Conservation (phyloP, 768 basidiomycete species). For the Russula virescens region DNA sequence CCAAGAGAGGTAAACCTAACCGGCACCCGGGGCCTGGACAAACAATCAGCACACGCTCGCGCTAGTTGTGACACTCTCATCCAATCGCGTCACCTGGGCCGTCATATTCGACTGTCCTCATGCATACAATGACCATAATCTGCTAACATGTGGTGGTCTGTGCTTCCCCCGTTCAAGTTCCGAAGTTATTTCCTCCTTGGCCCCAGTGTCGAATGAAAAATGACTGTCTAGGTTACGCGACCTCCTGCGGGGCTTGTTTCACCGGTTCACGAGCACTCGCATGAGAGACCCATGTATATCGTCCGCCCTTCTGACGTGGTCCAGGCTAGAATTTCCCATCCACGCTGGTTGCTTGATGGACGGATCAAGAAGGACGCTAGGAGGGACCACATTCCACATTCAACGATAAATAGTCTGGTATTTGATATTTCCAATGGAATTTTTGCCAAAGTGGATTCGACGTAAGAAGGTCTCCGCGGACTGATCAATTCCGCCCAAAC, state of each 20-base stretch:
- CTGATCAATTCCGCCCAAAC: not conserved
- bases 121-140: not conserved
- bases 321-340: not conserved
- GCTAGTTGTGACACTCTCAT: not conserved
- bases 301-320: not conserved
- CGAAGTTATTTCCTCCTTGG: not conserved
- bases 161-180: not conserved
- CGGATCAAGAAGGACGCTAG: not conserved
- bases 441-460: too few relatives aligned
- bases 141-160: not conserved
- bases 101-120: not conserved
- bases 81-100: not conserved
- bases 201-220: too few relatives aligned
- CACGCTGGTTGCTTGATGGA: not conserved
- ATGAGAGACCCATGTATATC: not conserved
- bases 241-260: not conserved
- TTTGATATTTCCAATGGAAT: too few relatives aligned
- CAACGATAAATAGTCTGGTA: too few relatives aligned
- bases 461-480: not conserved
- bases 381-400: too few relatives aligned
- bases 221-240: not conserved
- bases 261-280: not conserved
- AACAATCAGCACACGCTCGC: not conserved
- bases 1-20: too few relatives aligned
- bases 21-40: too few relatives aligned